Evolutionary conservation across 2,329 filamentous ascomycete species (phyloP).

Genomic region (Trichoderma asperellum): DNA sequence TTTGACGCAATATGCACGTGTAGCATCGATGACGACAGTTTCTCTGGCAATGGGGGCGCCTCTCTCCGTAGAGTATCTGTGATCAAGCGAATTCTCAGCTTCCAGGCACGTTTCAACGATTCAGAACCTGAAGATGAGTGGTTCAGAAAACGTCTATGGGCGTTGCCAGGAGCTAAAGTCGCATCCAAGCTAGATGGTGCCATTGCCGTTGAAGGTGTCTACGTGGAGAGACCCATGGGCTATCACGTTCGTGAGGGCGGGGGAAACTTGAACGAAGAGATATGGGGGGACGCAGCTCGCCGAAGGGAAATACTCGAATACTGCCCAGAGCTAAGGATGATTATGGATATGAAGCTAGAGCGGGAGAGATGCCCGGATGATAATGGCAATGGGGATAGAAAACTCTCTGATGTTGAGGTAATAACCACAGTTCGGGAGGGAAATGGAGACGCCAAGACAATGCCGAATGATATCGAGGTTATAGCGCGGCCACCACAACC

Average conservation of each 20-base stretch:
- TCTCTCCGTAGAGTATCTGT: constrained; percentile 57
- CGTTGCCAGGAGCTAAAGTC: constrained; percentile 53
- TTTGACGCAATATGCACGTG: neutral
- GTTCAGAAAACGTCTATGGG: constrained; percentile 54
- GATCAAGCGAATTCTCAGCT: constrained; percentile 53
- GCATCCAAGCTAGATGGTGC: constrained; percentile 47
- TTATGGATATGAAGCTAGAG: constrained; percentile 61
- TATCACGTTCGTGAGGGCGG: constrained; percentile 56
- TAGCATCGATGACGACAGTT: constrained; percentile 46
- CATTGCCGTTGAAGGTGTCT: constrained; percentile 56
- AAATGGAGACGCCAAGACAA: neutral
- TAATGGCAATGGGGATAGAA: constrained; percentile 5
- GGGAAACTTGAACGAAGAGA: constrained; percentile 44
- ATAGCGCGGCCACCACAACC: constrained; percentile 26
- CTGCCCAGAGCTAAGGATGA: constrained; percentile 59
- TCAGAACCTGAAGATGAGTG: constrained; percentile 59
- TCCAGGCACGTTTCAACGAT: constrained; percentile 55
- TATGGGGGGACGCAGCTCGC: constrained; percentile 52
- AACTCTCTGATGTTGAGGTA: neutral
- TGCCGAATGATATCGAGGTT: neutral
- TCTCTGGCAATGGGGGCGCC: constrained; percentile 58
- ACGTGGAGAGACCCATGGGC: constrained; percentile 56
- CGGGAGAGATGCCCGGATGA: constrained; percentile 49
- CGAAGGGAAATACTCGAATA: constrained; percentile 57
- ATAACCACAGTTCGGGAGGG: neutral